These are phyloP conservation scores for Tephrocybe sp. DNA, from an alignment of 768 basidiomycete genomes.

Conservation along the genomic window DNA sequence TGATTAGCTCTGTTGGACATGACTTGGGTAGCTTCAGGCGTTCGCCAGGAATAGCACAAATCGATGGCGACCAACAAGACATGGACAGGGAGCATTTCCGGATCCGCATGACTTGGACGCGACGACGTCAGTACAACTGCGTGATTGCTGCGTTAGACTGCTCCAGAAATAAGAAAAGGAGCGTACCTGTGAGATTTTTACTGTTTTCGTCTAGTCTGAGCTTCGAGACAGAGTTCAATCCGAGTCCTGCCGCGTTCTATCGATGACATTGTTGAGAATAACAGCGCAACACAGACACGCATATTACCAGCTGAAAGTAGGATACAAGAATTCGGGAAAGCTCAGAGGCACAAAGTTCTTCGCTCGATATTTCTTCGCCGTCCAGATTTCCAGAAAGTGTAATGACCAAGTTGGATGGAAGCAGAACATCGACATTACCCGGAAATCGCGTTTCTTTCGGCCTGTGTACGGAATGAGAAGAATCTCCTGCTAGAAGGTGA, in stretches of 20 bases:
- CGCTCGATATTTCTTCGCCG: slow-evolving; percentile 35
- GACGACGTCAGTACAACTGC: slow-evolving; percentile 19
- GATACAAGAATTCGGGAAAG: slow-evolving; percentile 47
- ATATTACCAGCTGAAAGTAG: slow-evolving; percentile 50
- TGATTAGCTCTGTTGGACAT: slow-evolving; percentile 21
- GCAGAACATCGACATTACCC: slow-evolving; percentile 46
- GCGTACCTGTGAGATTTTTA: slow-evolving; percentile 39
- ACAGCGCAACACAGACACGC: not conserved
- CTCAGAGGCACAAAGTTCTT: slow-evolving; percentile 47
- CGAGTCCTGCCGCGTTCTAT: slow-evolving; percentile 62
- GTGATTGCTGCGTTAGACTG: slow-evolving; percentile 1
- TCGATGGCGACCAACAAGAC: slow-evolving; percentile 39
- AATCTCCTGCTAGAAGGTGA: slow-evolving; percentile 32
- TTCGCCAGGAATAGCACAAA: slow-evolving; percentile 36
- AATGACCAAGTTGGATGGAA: slow-evolving; percentile 49
- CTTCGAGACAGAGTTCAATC: slow-evolving; percentile 58
- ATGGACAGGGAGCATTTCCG: slow-evolving; percentile 28
- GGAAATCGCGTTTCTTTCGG: slow-evolving; percentile 38
- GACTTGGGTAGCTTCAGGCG: slow-evolving; percentile 12
- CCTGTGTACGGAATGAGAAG: slow-evolving; percentile 25
- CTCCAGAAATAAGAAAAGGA: slow-evolving; percentile 7
- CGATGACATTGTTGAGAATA: not conserved
- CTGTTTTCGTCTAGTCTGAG: slow-evolving; percentile 46
- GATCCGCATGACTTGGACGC: slow-evolving; percentile 15
- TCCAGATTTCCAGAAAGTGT: slow-evolving; percentile 56